Evolutionary conservation across 2,329 filamentous ascomycete species (phyloP).

Genomic region (Fonsecaea erecta): DNA sequence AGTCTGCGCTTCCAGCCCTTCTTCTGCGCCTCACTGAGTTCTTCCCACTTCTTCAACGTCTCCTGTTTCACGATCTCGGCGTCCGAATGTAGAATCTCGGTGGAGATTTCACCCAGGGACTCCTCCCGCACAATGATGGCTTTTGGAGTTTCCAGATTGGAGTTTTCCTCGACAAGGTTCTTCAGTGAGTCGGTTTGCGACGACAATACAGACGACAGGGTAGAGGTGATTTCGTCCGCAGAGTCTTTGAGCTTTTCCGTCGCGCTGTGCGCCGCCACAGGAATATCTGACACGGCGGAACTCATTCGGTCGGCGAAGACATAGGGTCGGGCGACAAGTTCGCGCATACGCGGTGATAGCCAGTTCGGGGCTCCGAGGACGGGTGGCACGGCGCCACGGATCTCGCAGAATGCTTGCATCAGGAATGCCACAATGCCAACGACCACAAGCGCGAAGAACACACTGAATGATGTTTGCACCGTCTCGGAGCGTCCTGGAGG

Average conservation of each 20-base stretch:
- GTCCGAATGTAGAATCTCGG: conserved; percentile 40
- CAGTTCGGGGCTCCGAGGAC: conserved; percentile 61
- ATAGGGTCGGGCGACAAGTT: conserved; percentile 48
- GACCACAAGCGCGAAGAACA: conserved; percentile 64
- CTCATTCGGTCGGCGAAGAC: conserved; percentile 38
- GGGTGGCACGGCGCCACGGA: conserved; percentile 62
- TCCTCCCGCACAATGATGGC: conserved; percentile 39
- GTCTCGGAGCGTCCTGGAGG: conserved; percentile 60
- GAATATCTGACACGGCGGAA: conserved; percentile 17
- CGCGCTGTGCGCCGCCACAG: conserved; percentile 25
- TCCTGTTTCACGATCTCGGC: conserved; percentile 32
- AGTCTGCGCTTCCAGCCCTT: conserved; percentile 72
- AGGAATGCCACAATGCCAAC: conserved; percentile 67
- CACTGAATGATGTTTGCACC: conserved; percentile 59
- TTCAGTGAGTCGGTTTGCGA: conserved; percentile 27
- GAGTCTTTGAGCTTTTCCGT: conserved; percentile 27
- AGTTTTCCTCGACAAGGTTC: conserved; percentile 34
- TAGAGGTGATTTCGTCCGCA: conserved; percentile 19
- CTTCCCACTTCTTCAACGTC: conserved; percentile 67
- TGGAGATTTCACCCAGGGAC: conserved; percentile 49
- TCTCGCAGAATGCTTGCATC: conserved; percentile 65
- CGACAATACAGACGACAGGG: conserved; percentile 15
- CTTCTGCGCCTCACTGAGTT: conserved; percentile 67
- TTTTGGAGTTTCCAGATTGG: conserved; percentile 35
- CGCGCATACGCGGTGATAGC: conserved; percentile 58